Conservation (phyloP, 352 stramenopile species). For the Pythium chondricola region DNA sequence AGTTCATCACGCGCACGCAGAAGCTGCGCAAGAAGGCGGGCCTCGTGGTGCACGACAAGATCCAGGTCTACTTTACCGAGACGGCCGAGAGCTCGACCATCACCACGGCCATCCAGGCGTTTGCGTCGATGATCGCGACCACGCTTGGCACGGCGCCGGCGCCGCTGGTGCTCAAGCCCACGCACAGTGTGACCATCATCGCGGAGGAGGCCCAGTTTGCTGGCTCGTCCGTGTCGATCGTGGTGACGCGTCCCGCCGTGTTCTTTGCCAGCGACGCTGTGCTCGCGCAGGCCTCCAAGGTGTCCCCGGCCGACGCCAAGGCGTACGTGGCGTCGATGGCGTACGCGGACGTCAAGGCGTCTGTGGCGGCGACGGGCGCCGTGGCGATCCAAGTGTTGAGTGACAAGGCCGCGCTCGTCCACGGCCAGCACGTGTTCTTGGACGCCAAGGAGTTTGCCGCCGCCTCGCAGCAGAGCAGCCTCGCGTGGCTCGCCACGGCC, state of each 20-base stretch:
- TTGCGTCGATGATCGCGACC: conserved; percentile 44
- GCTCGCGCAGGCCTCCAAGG: conserved; percentile 35
- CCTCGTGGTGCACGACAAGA: conserved; percentile 92
- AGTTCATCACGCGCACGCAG: conserved; percentile 98
- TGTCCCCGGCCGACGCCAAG: conserved; percentile 44
- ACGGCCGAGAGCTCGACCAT: conserved; percentile 51
- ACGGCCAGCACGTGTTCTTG: conserved; percentile 65
- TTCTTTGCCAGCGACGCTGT: conserved; percentile 52
- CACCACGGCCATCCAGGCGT: conserved; percentile 52
- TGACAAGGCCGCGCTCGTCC: conserved; percentile 40
- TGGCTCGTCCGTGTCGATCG: conserved; percentile 56
- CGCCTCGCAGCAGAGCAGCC: conserved; percentile 25
- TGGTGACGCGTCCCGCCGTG: conserved; percentile 64
- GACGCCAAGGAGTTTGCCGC: conserved; percentile 65
- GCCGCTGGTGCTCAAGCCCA: conserved; percentile 48
- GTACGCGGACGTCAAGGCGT: conserved; percentile 70
- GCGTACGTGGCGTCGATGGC: conserved; percentile 74
- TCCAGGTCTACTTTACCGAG: conserved; percentile 94
- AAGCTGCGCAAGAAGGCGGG: conserved; percentile 97
- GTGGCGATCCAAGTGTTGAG: conserved; percentile 39
- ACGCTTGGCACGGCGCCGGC: conserved; percentile 57
- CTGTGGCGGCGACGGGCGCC: conserved; percentile 24
- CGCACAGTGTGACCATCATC: conserved; percentile 64
- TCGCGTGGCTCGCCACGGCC: conserved; percentile 37
- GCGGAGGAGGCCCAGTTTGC: conserved; percentile 63